phyloP scores from a whole-genome alignment of 164 flowering plant species.

The Sedum album region DNA sequence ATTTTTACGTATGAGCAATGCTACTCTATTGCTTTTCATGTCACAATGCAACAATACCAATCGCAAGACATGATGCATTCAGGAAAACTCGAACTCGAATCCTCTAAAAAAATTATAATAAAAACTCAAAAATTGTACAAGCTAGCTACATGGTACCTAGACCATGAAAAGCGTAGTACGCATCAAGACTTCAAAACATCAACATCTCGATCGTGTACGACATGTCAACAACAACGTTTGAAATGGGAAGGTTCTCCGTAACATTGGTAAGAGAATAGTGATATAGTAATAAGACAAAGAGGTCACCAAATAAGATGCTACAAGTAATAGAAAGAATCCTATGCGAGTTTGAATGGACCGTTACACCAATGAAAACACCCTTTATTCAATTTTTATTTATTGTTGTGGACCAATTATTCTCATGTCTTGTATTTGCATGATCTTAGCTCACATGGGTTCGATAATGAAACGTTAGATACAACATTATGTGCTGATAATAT shows the following conservation, averaged over 20 bases:
- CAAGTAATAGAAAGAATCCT: conserved; percentile 1
- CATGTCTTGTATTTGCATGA: not conserved
- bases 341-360: not conserved
- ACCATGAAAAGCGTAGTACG: too few relatives aligned
- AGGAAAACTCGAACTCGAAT: too few relatives aligned
- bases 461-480: not conserved
- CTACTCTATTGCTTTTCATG: too few relatives aligned
- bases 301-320: conserved; percentile 3
- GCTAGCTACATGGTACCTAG: too few relatives aligned
- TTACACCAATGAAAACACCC: not conserved
- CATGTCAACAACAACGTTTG: not conserved
- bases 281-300: not conserved
- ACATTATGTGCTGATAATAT: not conserved
- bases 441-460: not conserved
- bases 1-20: too few relatives aligned
- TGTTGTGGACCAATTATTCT: conserved; percentile 2
- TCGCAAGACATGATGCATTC: too few relatives aligned
- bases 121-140: too few relatives aligned
- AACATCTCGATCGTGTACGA: not conserved
- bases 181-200: not conserved
- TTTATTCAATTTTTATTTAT: not conserved
- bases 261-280: conserved; percentile 5
- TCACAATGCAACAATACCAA: too few relatives aligned
- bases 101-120: too few relatives aligned
- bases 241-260: conserved; percentile 3